phyloP scores from a whole-genome alignment of 768 basidiomycete species.

The Auricularia cornea region DNA sequence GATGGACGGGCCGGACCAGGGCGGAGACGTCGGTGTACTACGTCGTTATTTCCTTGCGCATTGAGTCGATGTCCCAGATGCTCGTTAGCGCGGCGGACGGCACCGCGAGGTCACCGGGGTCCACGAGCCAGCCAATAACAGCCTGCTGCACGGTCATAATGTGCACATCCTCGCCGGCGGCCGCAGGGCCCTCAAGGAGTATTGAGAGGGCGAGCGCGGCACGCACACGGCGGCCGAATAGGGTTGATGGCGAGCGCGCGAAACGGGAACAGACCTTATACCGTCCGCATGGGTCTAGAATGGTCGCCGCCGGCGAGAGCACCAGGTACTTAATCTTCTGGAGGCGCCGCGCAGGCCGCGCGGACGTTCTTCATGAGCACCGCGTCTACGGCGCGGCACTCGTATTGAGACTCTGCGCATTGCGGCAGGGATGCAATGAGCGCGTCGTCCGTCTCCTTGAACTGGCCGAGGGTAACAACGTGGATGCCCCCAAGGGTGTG shows the following conservation, averaged over 20 bases:
- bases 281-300: constrained; percentile 33
- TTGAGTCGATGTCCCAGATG: not conserved
- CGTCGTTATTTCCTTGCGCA: not conserved
- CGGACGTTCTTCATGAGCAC: constrained; percentile 43
- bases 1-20: not conserved
- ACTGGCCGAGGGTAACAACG: constrained; percentile 46
- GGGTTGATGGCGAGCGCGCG: constrained; percentile 43
- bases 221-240: constrained; percentile 40
- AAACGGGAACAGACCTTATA: constrained; percentile 36
- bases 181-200: constrained; percentile 33
- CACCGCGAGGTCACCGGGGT: constrained; percentile 41
- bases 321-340: constrained; percentile 48
- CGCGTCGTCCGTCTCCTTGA: constrained; percentile 36
- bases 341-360: constrained; percentile 20
- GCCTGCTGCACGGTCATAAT: constrained; percentile 39
- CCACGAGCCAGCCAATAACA: constrained; percentile 28
- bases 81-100: not conserved
- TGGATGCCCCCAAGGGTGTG: constrained; percentile 40
- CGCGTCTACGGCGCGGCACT: constrained; percentile 45
- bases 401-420: constrained; percentile 19
- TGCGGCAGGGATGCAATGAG: constrained; percentile 36
- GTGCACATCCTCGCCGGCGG: constrained; percentile 40
- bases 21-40: not conserved
- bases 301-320: constrained; percentile 34
- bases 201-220: constrained; percentile 41